Evolutionary conservation across 345 rosid species (phyloP), one percentile per base, ranked within the genome.

Genomic region (Salix purpurea): DNA sequence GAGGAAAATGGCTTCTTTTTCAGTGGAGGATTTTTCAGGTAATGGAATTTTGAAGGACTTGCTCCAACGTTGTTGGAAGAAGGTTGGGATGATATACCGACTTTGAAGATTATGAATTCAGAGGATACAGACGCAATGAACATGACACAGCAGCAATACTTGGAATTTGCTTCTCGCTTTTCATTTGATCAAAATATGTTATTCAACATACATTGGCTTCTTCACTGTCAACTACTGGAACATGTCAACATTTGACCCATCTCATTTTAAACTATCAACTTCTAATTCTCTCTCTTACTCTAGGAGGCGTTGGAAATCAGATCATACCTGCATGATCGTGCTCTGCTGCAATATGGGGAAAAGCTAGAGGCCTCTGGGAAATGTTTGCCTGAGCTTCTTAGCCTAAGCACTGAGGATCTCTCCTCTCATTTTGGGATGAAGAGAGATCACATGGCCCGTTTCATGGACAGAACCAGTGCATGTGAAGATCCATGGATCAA

Each of bases 81-180:
- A 82, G 96, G 93, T 1, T 91, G 96, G 93, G 96, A 89, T 74
- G 93, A 91, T 54, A 90, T 91, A 0, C 91, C 91, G 50, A 88
- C 96, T 50, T 80, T 89, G 74, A 91, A 89, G 89, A 85, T 89
- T 62, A 87, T 89, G 91, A 87, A 79, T 65, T 26, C 88, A 23
- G 91, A 87, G 42, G 96, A 87, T 50, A 87, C 86, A 90, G 88
- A 81, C 60, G 81, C 85, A 70, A 72, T 89, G 16, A 80, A 72
- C 82, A 80, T 91, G 93, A 83, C 89, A 78, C 92, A 44, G 21
- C 80, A 70, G 56, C 88, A 91, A 67, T 40, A 7, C 71, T 37
- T 39, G 23, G 26, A 28, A 40, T 72, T 60, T 28, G 54, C 16
- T 48, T 72, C 46, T 67, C 37, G 15, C 40, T 48, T 67, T n/a